These are phyloP conservation scores for Nitzschia sp. DNA, from an alignment of 108 stramenopile species.

Conservation along the genomic window DNA sequence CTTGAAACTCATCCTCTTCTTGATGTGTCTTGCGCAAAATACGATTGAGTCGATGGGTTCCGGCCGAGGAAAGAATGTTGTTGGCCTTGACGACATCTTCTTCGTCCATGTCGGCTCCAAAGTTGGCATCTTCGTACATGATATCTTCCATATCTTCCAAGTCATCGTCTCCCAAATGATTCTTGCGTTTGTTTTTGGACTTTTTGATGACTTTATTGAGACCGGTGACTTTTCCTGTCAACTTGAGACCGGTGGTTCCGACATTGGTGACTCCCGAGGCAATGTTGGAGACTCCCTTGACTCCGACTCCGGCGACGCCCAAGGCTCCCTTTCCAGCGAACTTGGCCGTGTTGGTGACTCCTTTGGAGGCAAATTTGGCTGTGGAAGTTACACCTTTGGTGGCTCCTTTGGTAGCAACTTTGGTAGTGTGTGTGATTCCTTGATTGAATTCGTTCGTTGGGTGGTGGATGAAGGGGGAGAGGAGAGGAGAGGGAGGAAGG, in stretches of 20 bases:
- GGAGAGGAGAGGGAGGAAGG: neutral
- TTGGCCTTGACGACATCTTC: conserved; percentile 46
- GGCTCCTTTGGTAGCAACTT: conserved; percentile 25
- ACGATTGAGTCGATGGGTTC: conserved; percentile 67
- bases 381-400: conserved; percentile 26
- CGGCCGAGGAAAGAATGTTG: conserved; percentile 61
- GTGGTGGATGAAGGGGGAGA: too few species aligned
- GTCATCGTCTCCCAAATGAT: neutral
- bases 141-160: conserved; percentile 20
- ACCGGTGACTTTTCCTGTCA: conserved; percentile 26
- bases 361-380: conserved; percentile 22
- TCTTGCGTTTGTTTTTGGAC: conserved; percentile 12
- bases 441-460: too few species aligned
- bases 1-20: conserved; percentile 37
- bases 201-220: conserved; percentile 28
- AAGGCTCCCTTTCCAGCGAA: conserved; percentile 26
- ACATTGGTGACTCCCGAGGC: conserved; percentile 15
- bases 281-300: conserved; percentile 11
- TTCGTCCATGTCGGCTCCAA: conserved; percentile 30
- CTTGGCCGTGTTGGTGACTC: conserved; percentile 33
- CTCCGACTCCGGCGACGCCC: neutral
- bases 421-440: conserved; percentile 32
- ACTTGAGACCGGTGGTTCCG: conserved; percentile 19
- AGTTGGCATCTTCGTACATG: conserved; percentile 14
- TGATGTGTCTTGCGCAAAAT: conserved; percentile 50